Conservation (phyloP, 1,284 basidiomycete genomes). For the Papiliotrema flavescens region DNA sequence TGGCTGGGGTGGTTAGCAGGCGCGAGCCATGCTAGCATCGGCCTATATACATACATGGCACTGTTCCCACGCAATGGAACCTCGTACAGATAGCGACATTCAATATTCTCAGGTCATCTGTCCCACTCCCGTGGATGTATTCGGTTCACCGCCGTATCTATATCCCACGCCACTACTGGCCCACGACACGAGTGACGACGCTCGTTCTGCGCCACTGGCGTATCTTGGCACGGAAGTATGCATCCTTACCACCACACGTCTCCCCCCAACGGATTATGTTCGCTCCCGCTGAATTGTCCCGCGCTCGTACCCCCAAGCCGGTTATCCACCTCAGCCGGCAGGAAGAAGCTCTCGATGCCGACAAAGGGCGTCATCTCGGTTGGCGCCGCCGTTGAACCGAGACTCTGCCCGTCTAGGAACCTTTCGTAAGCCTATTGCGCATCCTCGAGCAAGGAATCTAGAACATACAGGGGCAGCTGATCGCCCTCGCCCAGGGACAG, state of each 20-base stretch:
- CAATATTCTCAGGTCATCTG: too few relatives aligned
- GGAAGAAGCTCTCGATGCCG: conserved; percentile 49
- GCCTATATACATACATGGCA: too few relatives aligned
- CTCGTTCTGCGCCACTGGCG: not conserved
- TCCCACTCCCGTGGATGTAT: too few relatives aligned
- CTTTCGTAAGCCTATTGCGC: conserved; percentile 13
- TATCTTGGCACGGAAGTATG: not conserved
- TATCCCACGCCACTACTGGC: too few relatives aligned
- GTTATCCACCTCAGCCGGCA: conserved; percentile 43
- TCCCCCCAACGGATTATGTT: conserved; percentile 7
- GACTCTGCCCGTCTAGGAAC: conserved; percentile 47
- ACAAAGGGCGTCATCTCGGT: conserved; percentile 42
- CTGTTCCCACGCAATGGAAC: too few relatives aligned
- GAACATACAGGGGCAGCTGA: conserved; percentile 20
- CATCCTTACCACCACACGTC: conserved; percentile 20
- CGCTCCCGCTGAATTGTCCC: not conserved
- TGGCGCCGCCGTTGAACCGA: conserved; percentile 29
- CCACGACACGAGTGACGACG: too few relatives aligned
- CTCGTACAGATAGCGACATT: too few relatives aligned
- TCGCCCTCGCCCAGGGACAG: conserved; percentile 41
- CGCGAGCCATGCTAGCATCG: too few relatives aligned
- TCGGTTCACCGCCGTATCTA: too few relatives aligned
- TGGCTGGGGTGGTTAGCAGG: too few relatives aligned
- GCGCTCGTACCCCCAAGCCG: conserved; percentile 21
- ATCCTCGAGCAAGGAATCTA: not conserved